These are phyloP conservation scores for Gossypium sturtianum DNA, from an alignment of 345 rosid species.

Conservation along the genomic window DNA sequence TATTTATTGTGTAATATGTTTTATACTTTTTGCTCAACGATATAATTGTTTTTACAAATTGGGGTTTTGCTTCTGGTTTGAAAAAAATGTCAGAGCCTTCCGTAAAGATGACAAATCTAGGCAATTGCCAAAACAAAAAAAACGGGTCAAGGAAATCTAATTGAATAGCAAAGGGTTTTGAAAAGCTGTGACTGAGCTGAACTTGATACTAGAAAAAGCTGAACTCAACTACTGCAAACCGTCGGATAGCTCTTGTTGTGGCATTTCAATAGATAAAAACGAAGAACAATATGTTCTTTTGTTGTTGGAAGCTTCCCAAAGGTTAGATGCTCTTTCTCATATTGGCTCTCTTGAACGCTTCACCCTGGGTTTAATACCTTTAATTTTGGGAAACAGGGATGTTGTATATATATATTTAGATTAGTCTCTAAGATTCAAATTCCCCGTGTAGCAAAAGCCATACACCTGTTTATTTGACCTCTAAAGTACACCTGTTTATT, in stretches of 20 bases:
- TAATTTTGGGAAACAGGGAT: slow-evolving; percentile 11
- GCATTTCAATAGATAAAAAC: slow-evolving; percentile 10
- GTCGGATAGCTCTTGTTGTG: slow-evolving; percentile 38
- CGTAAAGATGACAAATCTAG: neutral
- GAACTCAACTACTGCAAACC: slow-evolving; percentile 30
- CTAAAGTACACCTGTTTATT: slow-evolving; percentile 10
- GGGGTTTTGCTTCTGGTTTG: neutral
- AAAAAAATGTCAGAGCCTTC: neutral
- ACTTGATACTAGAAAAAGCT: slow-evolving; percentile 22
- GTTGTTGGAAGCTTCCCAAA: slow-evolving; percentile 38
- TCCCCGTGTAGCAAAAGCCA: slow-evolving; percentile 22
- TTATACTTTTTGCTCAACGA: no score
- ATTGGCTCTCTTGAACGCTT: neutral
- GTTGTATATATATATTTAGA: no score
- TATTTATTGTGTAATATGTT: no score
- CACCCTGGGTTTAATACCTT: neutral
- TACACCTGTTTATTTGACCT: slow-evolving; percentile 25
- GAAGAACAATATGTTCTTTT: slow-evolving; percentile 20
- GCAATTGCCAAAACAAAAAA: neutral
- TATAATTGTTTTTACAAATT: neutral
- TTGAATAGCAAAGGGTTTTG: neutral
- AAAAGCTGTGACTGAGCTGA: slow-evolving; percentile 10
- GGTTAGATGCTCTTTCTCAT: slow-evolving; percentile 27
- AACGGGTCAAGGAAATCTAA: slow-evolving; percentile 17
- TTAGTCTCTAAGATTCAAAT: slow-evolving; percentile 23